Base-by-base conservation (phyloP, 441 rosid species). In the Adansonia gregorii region DNA sequence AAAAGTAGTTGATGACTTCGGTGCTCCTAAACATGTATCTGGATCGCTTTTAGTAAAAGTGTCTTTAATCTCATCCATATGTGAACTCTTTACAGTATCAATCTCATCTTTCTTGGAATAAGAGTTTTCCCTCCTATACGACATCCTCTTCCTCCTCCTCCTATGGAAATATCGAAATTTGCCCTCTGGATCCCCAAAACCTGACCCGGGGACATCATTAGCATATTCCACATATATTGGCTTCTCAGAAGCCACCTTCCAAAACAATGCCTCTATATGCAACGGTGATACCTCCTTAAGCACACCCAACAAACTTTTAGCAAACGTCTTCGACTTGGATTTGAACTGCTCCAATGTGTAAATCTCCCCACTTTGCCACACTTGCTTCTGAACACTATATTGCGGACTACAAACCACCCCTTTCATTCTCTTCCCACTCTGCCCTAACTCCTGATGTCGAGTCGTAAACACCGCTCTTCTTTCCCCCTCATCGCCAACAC, bases 151-250 rank as follows among this genome's bases (percentile, higher is more conserved):
- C 82, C 97, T 93, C 86, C 89, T 92, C 78, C 89, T 86, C 74
- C 83, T 87, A 78, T 85, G 88, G 72, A 92, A 89, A 87, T 92
- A 89, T 54, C 83, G 88, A 79, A 84, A 86, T 72, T 88, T 89
- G 65, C 91, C 90, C 75, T 90, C 91, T 43, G 98, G 95, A 72
- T 93, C 94, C 56, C 97, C 98, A 80, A 97, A 97, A 74, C 83
- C 98, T 10, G 99, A 94, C 8, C 99, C 99, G 2, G 99, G 98
- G 20, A 97, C 98, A 89, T 97, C 98, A 80, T 97, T 97, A 12
- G 99, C 98, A 89, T 97, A 97, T 75, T 97, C 99, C 63, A 97
- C 88, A 75, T 86, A 87, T 64, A 93, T 87, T 66, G 98, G 97
- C 85, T 92, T 97, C 80, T 95, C 98, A 0, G 83, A 90, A 76